Conservation (phyloP, 148 eudicot genomes). For the Pharnaceum exiguum region DNA sequence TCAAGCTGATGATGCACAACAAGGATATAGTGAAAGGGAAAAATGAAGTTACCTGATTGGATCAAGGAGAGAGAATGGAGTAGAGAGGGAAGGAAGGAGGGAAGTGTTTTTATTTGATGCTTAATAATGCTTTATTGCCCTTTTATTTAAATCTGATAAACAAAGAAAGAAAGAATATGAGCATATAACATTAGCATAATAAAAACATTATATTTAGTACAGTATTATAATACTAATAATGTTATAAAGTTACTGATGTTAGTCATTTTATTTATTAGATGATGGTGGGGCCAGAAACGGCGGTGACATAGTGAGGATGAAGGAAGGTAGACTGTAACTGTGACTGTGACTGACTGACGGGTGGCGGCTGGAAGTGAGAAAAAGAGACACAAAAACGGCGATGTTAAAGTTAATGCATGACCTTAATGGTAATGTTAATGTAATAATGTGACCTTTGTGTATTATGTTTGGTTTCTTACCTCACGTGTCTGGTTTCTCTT, state of each 20-base stretch:
- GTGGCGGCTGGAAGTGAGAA: constrained; percentile 16
- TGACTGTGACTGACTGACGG: constrained; percentile 5
- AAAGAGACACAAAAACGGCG: constrained; percentile 16
- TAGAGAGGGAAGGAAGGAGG: background rate
- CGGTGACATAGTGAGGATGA: background rate
- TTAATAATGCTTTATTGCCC: constrained; percentile 1
- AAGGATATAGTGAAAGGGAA: constrained; percentile 1
- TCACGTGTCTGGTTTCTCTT: constrained; percentile 10
- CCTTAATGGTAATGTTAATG: too few relatives aligned
- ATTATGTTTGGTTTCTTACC: background rate
- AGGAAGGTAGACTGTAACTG: background rate
- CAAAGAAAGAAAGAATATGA: too few relatives aligned
- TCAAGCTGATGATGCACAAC: background rate
- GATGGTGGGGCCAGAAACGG: constrained; percentile 2
- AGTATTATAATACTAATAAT: too few relatives aligned
- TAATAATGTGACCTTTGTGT: too few relatives aligned
- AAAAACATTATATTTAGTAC: too few relatives aligned
- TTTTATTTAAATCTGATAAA: too few relatives aligned
- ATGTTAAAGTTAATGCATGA: too few relatives aligned
- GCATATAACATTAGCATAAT: too few relatives aligned
- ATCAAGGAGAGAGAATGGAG: constrained; percentile 3
- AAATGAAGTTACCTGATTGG: constrained; percentile 16
- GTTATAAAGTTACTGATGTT: too few relatives aligned
- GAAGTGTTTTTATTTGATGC: background rate
- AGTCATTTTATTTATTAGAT: background rate